Evolutionary conservation across 2,329 filamentous ascomycete genomes (phyloP).

Genomic region (Colletotrichum caudatum): DNA sequence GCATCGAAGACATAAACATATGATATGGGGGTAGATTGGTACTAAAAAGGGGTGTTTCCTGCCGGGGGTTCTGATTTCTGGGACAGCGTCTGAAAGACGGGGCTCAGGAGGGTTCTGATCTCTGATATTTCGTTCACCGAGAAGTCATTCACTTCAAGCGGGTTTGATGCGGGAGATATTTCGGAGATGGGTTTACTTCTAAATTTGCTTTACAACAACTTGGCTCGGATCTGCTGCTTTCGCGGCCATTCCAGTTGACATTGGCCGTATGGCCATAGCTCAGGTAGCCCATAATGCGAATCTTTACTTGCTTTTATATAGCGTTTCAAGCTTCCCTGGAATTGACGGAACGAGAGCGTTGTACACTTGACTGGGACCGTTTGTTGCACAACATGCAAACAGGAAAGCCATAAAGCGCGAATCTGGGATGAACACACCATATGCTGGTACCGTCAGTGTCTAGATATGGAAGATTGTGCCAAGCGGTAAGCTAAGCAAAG

Average conservation of each 20-base stretch:
- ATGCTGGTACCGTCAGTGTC: neutral
- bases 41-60: neutral
- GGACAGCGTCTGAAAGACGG: slow-evolving; percentile 3
- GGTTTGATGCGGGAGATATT: neutral
- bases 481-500: slow-evolving; percentile 6
- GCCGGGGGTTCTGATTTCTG: neutral
- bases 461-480: neutral
- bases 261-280: slow-evolving; percentile 9
- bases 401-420: neutral
- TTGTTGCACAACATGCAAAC: neutral
- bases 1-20: neutral
- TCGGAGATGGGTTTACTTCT: neutral
- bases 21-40: neutral
- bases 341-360: neutral
- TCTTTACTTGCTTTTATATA: neutral
- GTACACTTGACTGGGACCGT: neutral
- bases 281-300: slow-evolving; percentile 1
- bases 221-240: slow-evolving; percentile 9
- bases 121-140: neutral
- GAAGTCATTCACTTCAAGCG: neutral
- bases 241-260: slow-evolving; percentile 9
- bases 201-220: slow-evolving; percentile 3
- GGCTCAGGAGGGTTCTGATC: neutral
- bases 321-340: neutral
- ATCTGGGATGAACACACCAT: neutral